phyloP scores from a whole-genome alignment of 768 basidiomycete genomes.

The Kwoniella mangroviensis region DNA sequence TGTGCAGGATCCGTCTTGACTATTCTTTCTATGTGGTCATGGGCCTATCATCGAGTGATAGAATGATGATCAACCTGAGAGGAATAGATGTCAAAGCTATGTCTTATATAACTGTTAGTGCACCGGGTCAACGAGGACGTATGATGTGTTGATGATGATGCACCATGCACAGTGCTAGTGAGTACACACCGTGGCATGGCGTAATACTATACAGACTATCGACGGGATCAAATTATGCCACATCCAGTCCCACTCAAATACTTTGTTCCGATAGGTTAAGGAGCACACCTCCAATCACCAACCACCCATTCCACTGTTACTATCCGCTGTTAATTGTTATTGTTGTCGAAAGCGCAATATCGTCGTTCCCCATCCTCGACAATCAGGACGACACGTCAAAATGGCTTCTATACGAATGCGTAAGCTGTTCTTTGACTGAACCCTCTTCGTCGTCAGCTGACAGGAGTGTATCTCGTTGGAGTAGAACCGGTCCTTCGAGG shows the following conservation, averaged over 20 bases:
- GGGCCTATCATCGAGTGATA: constrained; percentile 1
- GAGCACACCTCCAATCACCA: constrained; percentile 17
- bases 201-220: not conserved
- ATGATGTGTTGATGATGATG: not conserved
- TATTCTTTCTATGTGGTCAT: not conserved
- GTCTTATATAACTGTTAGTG: not conserved
- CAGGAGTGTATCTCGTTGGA: too few species aligned
- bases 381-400: not conserved
- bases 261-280: constrained; percentile 7
- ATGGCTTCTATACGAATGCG: constrained; percentile 37
- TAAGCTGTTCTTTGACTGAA: too few species aligned
- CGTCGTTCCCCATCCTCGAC: not conserved
- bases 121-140: not conserved
- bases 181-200: constrained; percentile 1
- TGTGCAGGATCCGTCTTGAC: constrained; percentile 11
- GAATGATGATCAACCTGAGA: not conserved
- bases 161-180: not conserved
- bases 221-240: constrained; percentile 41
- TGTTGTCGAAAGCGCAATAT: not conserved
- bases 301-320: constrained; percentile 16
- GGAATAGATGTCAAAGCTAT: not conserved
- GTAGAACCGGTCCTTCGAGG: constrained; percentile 37
- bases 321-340: too few species aligned
- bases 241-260: constrained; percentile 15
- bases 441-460: too few species aligned